These are phyloP conservation scores for Dendryphion nanum DNA, from an alignment of 2,329 filamentous ascomycete genomes.

Conservation along the genomic window DNA sequence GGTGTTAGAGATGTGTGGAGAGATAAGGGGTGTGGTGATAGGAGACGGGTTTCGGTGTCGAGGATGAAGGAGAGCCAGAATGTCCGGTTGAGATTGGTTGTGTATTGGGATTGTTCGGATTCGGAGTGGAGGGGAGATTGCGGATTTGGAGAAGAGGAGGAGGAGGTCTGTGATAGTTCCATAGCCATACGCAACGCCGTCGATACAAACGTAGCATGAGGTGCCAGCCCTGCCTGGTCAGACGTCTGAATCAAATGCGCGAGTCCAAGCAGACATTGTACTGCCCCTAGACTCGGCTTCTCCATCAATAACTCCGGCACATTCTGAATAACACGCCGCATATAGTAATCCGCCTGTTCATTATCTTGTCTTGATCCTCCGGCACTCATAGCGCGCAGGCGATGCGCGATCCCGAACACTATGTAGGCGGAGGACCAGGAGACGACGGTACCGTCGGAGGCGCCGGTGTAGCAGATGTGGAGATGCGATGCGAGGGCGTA, in stretches of 20 bases:
- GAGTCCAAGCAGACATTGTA: conserved; percentile 22
- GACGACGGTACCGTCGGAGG: conserved; percentile 19
- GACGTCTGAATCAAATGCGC: conserved; percentile 15
- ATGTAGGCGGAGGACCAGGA: conserved; percentile 23
- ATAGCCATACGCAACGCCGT: conserved; percentile 22
- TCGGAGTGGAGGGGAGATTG: too few relatives aligned
- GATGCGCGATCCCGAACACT: conserved; percentile 25
- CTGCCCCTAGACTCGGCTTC: conserved; percentile 15
- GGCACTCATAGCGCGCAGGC: conserved; percentile 21
- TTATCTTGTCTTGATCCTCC: conserved; percentile 17
- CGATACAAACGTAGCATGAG: conserved; percentile 17
- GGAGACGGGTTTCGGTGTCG: conserved; percentile 16
- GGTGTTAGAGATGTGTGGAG: too few relatives aligned
- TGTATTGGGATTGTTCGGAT: conserved; percentile 4
- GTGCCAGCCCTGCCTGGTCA: conserved; percentile 9
- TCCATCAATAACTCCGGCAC: conserved; percentile 16
- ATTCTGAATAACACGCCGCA: conserved; percentile 11
- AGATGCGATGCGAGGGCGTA: conserved; percentile 21
- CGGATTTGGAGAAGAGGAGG: too few relatives aligned
- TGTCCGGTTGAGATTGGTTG: conserved; percentile 19
- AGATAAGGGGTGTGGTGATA: conserved; percentile 21
- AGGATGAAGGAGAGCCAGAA: conserved; percentile 25
- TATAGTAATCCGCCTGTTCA: conserved; percentile 20
- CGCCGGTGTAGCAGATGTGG: conserved; percentile 21
- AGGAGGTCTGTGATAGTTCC: too few relatives aligned